These are phyloP conservation scores for Globisporangium sylvaticum DNA, from an alignment of 352 stramenopile genomes.

Conservation along the genomic window DNA sequence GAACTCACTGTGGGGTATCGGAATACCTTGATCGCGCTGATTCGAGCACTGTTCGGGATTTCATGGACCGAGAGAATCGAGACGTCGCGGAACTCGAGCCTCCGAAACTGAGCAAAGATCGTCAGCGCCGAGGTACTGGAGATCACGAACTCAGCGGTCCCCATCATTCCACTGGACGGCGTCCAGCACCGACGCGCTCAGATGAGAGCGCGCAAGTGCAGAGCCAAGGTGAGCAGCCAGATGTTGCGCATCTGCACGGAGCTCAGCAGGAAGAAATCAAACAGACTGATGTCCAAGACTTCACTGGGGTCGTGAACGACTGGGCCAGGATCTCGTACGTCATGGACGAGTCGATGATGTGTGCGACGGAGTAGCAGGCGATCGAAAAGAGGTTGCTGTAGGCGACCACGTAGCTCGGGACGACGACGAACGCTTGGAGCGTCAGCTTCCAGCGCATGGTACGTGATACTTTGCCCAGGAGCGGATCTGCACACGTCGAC, in stretches of 20 bases:
- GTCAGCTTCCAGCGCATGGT: neutral
- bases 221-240: constrained; percentile 14
- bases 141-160: constrained; percentile 20
- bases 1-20: neutral
- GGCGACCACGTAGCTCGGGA: neutral
- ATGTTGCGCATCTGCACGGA: constrained; percentile 8
- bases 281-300: neutral
- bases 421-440: neutral
- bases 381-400: constrained; percentile 2
- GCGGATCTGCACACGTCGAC: neutral
- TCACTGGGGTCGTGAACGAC: neutral
- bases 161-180: constrained; percentile 11
- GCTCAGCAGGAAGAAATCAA: neutral
- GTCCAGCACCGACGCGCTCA: constrained; percentile 3
- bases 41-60: neutral
- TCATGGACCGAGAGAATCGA: constrained; percentile 4
- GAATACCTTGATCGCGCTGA: neutral
- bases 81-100: neutral
- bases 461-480: neutral
- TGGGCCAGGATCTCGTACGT: neutral
- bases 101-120: constrained; percentile 10
- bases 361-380: neutral
- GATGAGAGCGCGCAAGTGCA: constrained; percentile 12
- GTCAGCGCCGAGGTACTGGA: constrained; percentile 13
- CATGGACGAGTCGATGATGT: constrained; percentile 3